Evolutionary conservation across 2,329 filamentous ascomycete species (phyloP).

Genomic region (Pyricularia pennisetigena): DNA sequence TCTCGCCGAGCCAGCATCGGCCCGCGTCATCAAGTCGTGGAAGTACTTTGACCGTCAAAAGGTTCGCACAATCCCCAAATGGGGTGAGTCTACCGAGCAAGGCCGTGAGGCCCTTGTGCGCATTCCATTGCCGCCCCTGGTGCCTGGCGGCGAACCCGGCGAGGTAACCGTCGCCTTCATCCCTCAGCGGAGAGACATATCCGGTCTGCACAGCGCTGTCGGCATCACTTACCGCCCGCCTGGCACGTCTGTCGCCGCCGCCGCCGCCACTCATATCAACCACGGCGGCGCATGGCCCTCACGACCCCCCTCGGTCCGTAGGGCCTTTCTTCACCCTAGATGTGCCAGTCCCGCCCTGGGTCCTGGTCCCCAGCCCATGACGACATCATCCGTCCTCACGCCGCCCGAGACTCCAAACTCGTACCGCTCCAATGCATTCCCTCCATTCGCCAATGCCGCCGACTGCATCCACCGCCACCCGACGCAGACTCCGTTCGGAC

Average conservation of each 20-base stretch:
- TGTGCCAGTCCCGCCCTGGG: background rate
- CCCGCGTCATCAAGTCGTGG: slow-evolving; percentile 57
- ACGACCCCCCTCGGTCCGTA: background rate
- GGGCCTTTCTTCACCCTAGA: background rate
- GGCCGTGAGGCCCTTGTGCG: slow-evolving; percentile 25
- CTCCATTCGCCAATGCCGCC: background rate
- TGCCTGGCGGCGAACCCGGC: slow-evolving; percentile 42
- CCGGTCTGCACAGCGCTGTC: slow-evolving; percentile 54
- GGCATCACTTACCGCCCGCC: slow-evolving; percentile 64
- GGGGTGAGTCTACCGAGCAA: slow-evolving; percentile 29
- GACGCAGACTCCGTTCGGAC: background rate
- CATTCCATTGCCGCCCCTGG: slow-evolving; percentile 43
- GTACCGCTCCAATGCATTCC: background rate
- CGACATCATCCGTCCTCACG: slow-evolving; percentile 12
- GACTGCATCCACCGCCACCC: background rate
- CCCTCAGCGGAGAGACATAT: slow-evolving; percentile 48
- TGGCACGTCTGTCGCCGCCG: slow-evolving; percentile 12
- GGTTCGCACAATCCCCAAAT: slow-evolving; percentile 32
- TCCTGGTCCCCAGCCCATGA: background rate
- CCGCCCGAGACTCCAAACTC: slow-evolving; percentile 21
- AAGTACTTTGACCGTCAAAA: slow-evolving; percentile 51
- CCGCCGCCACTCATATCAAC: background rate
- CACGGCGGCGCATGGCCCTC: slow-evolving; percentile 6
- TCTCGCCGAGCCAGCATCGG: slow-evolving; percentile 54
- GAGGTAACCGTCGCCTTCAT: slow-evolving; percentile 65